Conservation (phyloP, 108 stramenopile species). For the Conticribra weissflogii region DNA sequence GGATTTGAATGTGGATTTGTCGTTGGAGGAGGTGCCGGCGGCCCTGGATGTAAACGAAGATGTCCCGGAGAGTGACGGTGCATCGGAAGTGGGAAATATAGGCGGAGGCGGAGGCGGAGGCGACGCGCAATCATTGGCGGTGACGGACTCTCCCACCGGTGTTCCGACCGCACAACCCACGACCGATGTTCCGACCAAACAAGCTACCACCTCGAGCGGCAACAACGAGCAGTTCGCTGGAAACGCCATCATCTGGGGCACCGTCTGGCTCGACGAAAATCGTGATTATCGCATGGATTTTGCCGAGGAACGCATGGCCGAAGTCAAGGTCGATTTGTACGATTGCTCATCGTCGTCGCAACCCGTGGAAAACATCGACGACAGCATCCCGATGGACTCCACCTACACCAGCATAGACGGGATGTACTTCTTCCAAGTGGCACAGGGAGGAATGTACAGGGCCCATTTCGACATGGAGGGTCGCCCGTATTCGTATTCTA, state of each 20-base stretch:
- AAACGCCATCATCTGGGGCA: conserved; percentile 26
- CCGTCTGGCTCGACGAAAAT: conserved; percentile 39
- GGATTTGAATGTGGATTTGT: conserved; percentile 40
- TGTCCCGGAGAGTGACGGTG: too few species aligned
- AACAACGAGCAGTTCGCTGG: background rate
- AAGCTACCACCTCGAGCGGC: conserved; percentile 1
- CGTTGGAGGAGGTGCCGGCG: background rate
- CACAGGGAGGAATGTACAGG: conserved; percentile 15
- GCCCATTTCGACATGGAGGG: conserved; percentile 26
- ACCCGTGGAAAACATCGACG: background rate
- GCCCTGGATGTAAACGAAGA: too few species aligned
- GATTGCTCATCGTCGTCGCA: too few species aligned
- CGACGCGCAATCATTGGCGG: too few species aligned
- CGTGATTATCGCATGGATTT: conserved; percentile 22
- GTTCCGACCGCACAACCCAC: background rate
- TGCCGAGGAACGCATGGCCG: conserved; percentile 19
- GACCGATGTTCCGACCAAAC: background rate
- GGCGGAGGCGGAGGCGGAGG: too few species aligned
- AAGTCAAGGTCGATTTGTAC: conserved; percentile 26
- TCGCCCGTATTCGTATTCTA: conserved; percentile 16
- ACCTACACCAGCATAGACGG: conserved; percentile 23
- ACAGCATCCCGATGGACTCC: conserved; percentile 2
- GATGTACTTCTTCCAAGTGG: conserved; percentile 33
- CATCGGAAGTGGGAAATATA: too few species aligned
- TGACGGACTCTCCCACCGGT: too few species aligned